phyloP scores from a whole-genome alignment of 1,284 basidiomycete genomes.

The Serendipita sp. region DNA sequence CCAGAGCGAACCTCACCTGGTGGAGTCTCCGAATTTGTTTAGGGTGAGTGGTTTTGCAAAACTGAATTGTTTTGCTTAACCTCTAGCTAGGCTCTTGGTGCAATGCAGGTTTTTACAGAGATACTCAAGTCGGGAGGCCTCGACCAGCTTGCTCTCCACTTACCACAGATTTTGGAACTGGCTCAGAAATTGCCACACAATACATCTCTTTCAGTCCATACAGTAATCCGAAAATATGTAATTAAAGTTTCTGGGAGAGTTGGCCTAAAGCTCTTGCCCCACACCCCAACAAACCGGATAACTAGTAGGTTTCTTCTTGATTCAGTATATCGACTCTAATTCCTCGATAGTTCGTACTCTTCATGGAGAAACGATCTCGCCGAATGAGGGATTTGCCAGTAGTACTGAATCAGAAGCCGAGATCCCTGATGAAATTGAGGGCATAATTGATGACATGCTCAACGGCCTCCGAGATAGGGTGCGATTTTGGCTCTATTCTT shows the following conservation, averaged over 20 bases:
- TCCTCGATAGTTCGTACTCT: neutral
- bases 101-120: constrained; percentile 61
- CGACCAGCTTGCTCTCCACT: constrained; percentile 34
- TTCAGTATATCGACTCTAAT: neutral
- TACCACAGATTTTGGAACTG: constrained; percentile 32
- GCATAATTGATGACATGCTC: constrained; percentile 62
- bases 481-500: constrained; percentile 11
- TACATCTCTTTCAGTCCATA: constrained; percentile 35
- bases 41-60: constrained; percentile 28
- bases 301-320: constrained; percentile 15
- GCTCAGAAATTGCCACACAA: constrained; percentile 28
- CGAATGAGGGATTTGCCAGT: constrained; percentile 19
- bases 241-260: constrained; percentile 52
- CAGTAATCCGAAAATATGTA: constrained; percentile 49
- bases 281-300: constrained; percentile 20
- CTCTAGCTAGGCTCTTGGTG: constrained; percentile 44
- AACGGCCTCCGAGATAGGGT: constrained; percentile 73
- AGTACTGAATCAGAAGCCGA: constrained; percentile 38
- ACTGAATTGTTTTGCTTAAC: neutral
- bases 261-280: constrained; percentile 34
- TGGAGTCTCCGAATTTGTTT: constrained; percentile 31
- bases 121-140: constrained; percentile 52
- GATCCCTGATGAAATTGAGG: constrained; percentile 69
- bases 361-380: constrained; percentile 7
- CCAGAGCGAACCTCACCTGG: constrained; percentile 29